phyloP scores from a whole-genome alignment of 441 rosid species.

The Omphalea diandra region DNA sequence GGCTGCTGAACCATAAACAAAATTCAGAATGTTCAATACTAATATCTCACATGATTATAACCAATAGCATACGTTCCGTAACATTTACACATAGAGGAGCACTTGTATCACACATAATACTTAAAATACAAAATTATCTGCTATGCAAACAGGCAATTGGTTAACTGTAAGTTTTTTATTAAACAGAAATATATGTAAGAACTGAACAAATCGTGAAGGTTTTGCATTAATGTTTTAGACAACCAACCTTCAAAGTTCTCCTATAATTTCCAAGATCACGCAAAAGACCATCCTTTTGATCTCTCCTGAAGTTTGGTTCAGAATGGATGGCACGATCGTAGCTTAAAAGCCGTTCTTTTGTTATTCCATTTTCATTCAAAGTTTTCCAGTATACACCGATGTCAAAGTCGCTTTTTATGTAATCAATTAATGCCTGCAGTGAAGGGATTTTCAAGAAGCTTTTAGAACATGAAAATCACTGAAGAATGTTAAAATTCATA shows the following conservation, averaged over 20 bases:
- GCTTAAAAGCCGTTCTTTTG: constrained; percentile 88
- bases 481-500: constrained; percentile 19
- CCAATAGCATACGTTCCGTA: not conserved
- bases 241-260: constrained; percentile 93
- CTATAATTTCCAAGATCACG: constrained; percentile 92
- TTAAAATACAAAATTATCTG: constrained; percentile 12
- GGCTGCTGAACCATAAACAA: constrained; percentile 1
- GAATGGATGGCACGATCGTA: constrained; percentile 95
- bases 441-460: constrained; percentile 25
- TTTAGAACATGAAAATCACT: constrained; percentile 14
- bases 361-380: constrained; percentile 90
- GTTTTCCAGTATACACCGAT: constrained; percentile 94
- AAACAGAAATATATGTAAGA: not conserved
- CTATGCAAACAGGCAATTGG: not conserved
- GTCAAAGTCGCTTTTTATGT: constrained; percentile 73
- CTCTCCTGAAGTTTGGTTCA: constrained; percentile 80
- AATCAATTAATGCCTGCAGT: constrained; percentile 88
- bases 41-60: not conserved
- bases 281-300: constrained; percentile 84
- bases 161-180: not conserved
- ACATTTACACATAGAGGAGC: too few species aligned
- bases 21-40: not conserved
- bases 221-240: constrained; percentile 13
- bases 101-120: not conserved
- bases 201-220: constrained; percentile 6